A percentile compares a stretch with the other conserved stretches of the same genome.
These are phyloP conservation scores for Phaseolus lunatus DNA, from an alignment of 306 rosid species.

Conservation along the genomic window DNA sequence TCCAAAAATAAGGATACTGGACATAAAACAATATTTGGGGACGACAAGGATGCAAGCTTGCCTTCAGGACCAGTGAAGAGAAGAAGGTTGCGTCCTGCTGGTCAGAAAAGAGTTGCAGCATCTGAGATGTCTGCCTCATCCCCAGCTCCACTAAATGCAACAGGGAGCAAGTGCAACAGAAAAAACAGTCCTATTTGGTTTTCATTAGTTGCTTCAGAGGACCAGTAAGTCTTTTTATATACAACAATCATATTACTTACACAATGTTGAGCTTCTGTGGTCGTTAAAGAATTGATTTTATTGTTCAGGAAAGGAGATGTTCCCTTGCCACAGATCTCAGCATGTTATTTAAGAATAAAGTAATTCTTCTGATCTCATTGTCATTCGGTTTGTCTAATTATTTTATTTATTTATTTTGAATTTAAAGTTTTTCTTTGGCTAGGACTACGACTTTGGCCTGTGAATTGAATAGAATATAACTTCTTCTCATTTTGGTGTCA, in stretches of 20 bases:
- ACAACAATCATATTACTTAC: slow-evolving; percentile 1
- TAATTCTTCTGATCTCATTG: slow-evolving; percentile 52
- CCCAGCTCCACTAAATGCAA: slow-evolving; percentile 65
- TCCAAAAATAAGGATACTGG: slow-evolving; percentile 73
- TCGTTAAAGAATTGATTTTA: slow-evolving; percentile 34
- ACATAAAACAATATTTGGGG: slow-evolving; percentile 60
- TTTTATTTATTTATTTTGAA: not conserved
- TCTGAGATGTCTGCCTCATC: slow-evolving; percentile 66
- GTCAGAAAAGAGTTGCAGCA: slow-evolving; percentile 65
- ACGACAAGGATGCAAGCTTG: slow-evolving; percentile 60
- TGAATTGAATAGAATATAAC: slow-evolving; percentile 25
- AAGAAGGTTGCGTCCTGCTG: slow-evolving; percentile 65
- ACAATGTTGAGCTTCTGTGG: slow-evolving; percentile 17
- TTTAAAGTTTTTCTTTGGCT: not conserved
- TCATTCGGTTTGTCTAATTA: slow-evolving; percentile 34
- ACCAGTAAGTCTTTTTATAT: slow-evolving; percentile 63
- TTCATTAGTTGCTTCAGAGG: slow-evolving; percentile 90
- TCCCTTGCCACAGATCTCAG: slow-evolving; percentile 87
- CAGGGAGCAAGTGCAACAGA: slow-evolving; percentile 56
- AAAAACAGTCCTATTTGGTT: slow-evolving; percentile 88
- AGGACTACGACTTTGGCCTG: slow-evolving; percentile 11
- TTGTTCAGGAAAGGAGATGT: slow-evolving; percentile 85
- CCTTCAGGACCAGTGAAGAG: slow-evolving; percentile 69
- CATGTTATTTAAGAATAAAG: slow-evolving; percentile 89
- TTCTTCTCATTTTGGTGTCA: slow-evolving; percentile 22